phyloP scores from a whole-genome alignment of 176 grass and related monocot species.

The Ensete ventricosum region DNA sequence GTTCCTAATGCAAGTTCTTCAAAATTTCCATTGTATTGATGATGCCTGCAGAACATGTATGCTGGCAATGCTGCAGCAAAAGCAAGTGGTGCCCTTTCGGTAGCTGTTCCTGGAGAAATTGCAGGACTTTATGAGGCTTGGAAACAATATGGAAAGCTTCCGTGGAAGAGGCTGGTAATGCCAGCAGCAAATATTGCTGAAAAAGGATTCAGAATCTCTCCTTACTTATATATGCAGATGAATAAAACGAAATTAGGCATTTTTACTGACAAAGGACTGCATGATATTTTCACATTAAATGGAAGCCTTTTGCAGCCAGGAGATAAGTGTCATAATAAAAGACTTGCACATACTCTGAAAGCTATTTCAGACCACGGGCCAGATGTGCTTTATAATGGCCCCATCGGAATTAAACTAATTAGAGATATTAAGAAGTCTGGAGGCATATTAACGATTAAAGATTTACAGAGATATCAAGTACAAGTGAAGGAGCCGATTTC shows the following conservation, averaged over 20 bases:
- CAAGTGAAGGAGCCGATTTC: conserved; percentile 50
- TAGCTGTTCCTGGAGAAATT: conserved; percentile 65
- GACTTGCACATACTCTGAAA: conserved; percentile 43
- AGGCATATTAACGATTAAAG: conserved; percentile 55
- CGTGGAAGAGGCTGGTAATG: conserved; percentile 52
- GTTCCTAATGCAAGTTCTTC: not conserved
- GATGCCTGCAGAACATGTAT: conserved; percentile 65
- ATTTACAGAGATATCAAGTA: conserved; percentile 52
- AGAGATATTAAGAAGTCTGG: conserved; percentile 48
- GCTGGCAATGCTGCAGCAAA: conserved; percentile 45
- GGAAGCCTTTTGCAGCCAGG: conserved; percentile 44
- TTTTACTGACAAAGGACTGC: conserved; percentile 43
- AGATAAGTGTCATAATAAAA: conserved; percentile 51
- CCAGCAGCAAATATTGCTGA: conserved; percentile 46
- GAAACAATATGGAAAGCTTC: conserved; percentile 73
- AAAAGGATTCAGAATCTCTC: conserved; percentile 54
- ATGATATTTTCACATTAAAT: conserved; percentile 36
- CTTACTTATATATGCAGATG: conserved; percentile 79
- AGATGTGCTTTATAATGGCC: conserved; percentile 46
- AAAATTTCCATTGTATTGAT: not conserved
- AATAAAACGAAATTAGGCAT: conserved; percentile 41
- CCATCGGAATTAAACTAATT: conserved; percentile 34
- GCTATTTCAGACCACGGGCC: conserved; percentile 45
- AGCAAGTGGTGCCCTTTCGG: conserved; percentile 59
- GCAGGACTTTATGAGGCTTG: conserved; percentile 63